These are phyloP conservation scores for Beta vulgaris DNA, from an alignment of 148 eudicot genomes.

Conservation along the genomic window DNA sequence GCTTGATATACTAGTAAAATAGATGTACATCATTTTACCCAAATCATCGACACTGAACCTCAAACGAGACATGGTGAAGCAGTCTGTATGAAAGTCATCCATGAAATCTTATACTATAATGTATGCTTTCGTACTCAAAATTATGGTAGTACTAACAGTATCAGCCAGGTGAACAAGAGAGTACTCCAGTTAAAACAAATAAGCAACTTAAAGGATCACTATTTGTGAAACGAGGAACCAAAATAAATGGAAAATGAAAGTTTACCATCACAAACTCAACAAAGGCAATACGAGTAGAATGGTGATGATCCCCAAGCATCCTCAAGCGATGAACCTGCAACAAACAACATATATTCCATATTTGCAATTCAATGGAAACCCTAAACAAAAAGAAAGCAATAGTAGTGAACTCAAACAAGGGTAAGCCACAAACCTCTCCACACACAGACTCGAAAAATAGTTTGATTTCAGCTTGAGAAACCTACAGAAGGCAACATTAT, in stretches of 20 bases:
- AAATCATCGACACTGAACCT: neutral
- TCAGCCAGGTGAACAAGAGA: neutral
- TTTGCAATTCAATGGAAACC: neutral
- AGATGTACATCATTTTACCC: neutral
- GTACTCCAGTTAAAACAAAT: neutral
- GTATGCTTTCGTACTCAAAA: neutral
- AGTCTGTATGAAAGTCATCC: neutral
- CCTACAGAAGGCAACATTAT: slow-evolving; percentile 33
- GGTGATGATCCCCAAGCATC: slow-evolving; percentile 48
- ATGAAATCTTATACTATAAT: neutral
- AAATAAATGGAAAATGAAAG: neutral
- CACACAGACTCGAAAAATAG: slow-evolving; percentile 74
- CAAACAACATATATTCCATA: neutral
- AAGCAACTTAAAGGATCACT: neutral
- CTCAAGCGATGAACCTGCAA: slow-evolving; percentile 43
- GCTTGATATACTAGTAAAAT: neutral
- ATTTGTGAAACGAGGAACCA: neutral
- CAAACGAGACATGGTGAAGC: neutral
- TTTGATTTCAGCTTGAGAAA: slow-evolving; percentile 74
- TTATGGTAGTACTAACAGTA: neutral
- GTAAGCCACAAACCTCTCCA: slow-evolving; percentile 65
- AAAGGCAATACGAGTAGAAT: slow-evolving; percentile 52
- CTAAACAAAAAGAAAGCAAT: neutral
- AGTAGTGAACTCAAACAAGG: neutral
- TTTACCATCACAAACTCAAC: slow-evolving; percentile 51